phyloP scores from a whole-genome alignment of 768 basidiomycete species.

The Collybiopsis luxurians region DNA sequence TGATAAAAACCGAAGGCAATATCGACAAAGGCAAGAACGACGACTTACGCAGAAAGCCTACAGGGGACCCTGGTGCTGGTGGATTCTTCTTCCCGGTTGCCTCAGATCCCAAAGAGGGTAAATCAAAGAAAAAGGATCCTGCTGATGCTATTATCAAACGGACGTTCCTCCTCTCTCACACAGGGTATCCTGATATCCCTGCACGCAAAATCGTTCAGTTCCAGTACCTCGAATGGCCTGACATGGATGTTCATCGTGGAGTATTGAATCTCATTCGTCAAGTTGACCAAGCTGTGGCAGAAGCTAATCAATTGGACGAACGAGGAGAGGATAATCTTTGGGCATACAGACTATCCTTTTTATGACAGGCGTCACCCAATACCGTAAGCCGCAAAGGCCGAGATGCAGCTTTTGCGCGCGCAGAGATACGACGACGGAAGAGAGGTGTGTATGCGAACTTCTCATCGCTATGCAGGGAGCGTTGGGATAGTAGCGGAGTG shows the following conservation, averaged over 20 bases:
- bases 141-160: slow-evolving; percentile 43
- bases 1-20: slow-evolving; percentile 19
- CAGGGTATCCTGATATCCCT: slow-evolving; percentile 52
- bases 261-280: slow-evolving; percentile 72
- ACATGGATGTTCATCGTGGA: slow-evolving; percentile 86
- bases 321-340: neutral
- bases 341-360: too few relatives aligned
- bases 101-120: slow-evolving; percentile 5
- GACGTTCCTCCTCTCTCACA: slow-evolving; percentile 67
- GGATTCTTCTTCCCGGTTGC: slow-evolving; percentile 36
- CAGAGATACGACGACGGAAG: too few relatives aligned
- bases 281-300: slow-evolving; percentile 49
- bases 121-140: neutral
- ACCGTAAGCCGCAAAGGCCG: too few relatives aligned
- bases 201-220: slow-evolving; percentile 75
- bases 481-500: too few relatives aligned
- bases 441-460: too few relatives aligned
- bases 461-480: too few relatives aligned
- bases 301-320: slow-evolving; percentile 14
- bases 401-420: too few relatives aligned
- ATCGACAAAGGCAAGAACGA: slow-evolving; percentile 15
- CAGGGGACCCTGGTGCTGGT: slow-evolving; percentile 15
- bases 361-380: too few relatives aligned
- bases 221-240: slow-evolving; percentile 95
- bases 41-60: slow-evolving; percentile 16